Evolutionary conservation across 2,329 filamentous ascomycete species (phyloP), one percentile per base, ranked within the genome.

Genomic region (Alternaria triticimaculans): DNA sequence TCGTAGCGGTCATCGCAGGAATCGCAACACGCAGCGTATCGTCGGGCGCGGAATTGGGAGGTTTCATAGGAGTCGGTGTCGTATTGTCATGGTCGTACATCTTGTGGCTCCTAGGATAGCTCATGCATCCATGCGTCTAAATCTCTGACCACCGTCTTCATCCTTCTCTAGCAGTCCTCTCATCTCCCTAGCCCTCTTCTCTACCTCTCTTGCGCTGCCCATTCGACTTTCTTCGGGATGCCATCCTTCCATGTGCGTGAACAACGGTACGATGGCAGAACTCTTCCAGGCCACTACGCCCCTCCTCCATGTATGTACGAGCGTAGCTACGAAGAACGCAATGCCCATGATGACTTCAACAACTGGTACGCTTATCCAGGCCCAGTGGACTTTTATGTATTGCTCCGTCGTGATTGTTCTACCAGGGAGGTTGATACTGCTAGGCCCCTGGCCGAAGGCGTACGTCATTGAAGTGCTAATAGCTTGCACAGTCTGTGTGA

Each of bases 181-280:
- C 55, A 58, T 58, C 5, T 30, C 30, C 2, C 3, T 58, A 6
- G 30, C 20, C 5, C 21, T 50, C 28, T 28, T 50, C 11, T 58
- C 45, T 5, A 28, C 28, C 15, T 50, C 55, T 14, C 30, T 15
- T 9, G 45, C 45, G 20, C 43, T 50, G 12, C 30, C 55, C 15
- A 30, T 26, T 20, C 21, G 23, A 10, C 12, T 15, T 20, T 43
- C 30, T 25, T 28, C 28, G 5, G 21, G 15, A 6, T 11, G 30
- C 55, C 55, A 58, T 15, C 55, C 54, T 7, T 62, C 60, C 9
- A 62, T 62, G 2, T 44, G 37, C 10, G 26, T 62, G 15, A 62
- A 37, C 6, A 62, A 18, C 15, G 54, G 46, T 33, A 62, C 28
- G n/a, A 62, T 58, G 4, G 45, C 54, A 5, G 54, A 62, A n/a